Conservation (phyloP, 371 early-diverging fungal genomes). For the Spraguea lophii region DNA sequence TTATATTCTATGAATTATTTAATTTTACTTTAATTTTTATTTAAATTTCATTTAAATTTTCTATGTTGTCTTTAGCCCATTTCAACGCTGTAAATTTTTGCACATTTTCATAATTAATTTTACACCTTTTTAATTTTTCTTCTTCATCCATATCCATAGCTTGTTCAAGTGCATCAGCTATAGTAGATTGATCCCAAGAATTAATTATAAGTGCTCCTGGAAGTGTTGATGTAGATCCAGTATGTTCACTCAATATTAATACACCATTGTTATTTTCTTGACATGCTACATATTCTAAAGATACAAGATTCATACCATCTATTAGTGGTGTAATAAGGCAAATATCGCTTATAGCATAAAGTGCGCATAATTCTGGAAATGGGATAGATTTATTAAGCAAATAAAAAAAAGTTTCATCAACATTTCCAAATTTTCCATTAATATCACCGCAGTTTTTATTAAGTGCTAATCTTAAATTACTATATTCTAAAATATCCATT, state of each 20-base stretch:
- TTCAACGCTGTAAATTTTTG: constrained; percentile 83
- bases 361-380: constrained; percentile 75
- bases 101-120: constrained; percentile 71
- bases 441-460: constrained; percentile 81
- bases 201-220: constrained; percentile 85
- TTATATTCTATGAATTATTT: neutral
- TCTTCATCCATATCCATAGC: constrained; percentile 73
- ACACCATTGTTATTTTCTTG: constrained; percentile 68
- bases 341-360: constrained; percentile 79
- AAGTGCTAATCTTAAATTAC: constrained; percentile 62
- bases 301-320: constrained; percentile 98
- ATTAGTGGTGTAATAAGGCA: constrained; percentile 84
- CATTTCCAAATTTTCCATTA: constrained; percentile 76
- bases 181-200: constrained; percentile 87
- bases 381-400: constrained; percentile 79
- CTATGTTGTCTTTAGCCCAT: constrained; percentile 56
- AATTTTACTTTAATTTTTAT: neutral
- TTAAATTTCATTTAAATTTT: constrained; percentile 4
- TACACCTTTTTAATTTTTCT: constrained; percentile 57
- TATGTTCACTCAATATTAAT: constrained; percentile 84
- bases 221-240: constrained; percentile 88
- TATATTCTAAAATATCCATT: constrained; percentile 77
- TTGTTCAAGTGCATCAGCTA: constrained; percentile 64
- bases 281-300: constrained; percentile 85
- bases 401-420: constrained; percentile 87